Base-by-base conservation (phyloP, 352 stramenopile genomes). In the Pythium insidiosum region DNA sequence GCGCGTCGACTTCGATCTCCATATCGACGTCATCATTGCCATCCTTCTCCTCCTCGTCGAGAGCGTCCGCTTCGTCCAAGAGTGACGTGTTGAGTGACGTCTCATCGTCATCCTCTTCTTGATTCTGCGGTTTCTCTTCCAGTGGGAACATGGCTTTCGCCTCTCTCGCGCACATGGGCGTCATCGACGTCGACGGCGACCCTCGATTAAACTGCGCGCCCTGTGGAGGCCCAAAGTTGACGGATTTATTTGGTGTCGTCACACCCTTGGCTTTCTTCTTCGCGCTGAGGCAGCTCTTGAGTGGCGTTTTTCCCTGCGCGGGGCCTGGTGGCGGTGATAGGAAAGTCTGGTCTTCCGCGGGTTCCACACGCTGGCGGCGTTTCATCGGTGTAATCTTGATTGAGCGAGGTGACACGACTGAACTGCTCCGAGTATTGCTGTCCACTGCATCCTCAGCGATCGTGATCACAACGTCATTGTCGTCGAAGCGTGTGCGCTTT, bases 151-250 rank as follows among this genome's bases (percentile, higher is more conserved):
- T 74, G 11, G 55, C 61, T 16, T 53, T 63, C 11, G 79, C 74
- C 22, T 80, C 67, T 37, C 69, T 69, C 9, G 70, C 66, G 6
- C 50, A 56, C 77, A 94, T 86, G 0, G 78, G 81, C 4, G 81
- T 94, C 78, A 94, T 91, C 2, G 78, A 89, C n/a, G 75, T 91
- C 7, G 78, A 88, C 12, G 81, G 81, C 0, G 76, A 88, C 1
- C 74, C 77, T 26, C 73, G 50, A 21, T 88, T 84, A 58, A 91
- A 94, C 47, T 94, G 75, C 5, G 77, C 73, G 25, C 74, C 74
- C 49, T 87, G 63, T 5, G 81, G 64, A 9, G 81, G 78, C 24
- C 81, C 81, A 60, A 94, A 94, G 49, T 88, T 88, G 20, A 94
- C 75, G 16, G 67, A 74, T 43, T 94, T 94, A 39, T 48, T 90